These are phyloP conservation scores for Toxicodendron radicans DNA, from an alignment of 345 rosid genomes.

Conservation along the genomic window DNA sequence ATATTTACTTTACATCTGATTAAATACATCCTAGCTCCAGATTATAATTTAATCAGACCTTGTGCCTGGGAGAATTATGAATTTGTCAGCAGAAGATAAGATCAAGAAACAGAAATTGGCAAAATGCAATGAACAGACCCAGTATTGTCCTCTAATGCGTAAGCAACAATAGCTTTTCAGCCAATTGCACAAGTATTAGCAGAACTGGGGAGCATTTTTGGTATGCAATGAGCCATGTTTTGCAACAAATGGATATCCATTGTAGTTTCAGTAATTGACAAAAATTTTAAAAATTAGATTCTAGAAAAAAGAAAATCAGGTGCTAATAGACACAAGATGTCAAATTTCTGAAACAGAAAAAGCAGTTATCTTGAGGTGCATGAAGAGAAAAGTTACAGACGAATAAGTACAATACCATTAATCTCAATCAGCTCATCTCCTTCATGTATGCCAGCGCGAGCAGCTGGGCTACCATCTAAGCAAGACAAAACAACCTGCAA, in stretches of 20 bases:
- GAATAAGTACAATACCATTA: conserved; percentile 53
- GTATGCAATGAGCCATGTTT: not conserved
- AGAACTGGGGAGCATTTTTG: not conserved
- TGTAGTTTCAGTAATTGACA: not conserved
- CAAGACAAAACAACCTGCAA: conserved; percentile 83
- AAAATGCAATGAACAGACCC: not conserved
- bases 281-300: not conserved
- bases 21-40: not conserved
- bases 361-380: not conserved
- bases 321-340: not conserved
- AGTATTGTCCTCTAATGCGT: not conserved
- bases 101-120: not conserved
- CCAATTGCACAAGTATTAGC: not conserved
- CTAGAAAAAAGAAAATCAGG: not conserved
- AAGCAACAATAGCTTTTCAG: not conserved
- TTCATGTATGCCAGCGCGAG: conserved; percentile 78
- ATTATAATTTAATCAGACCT: not conserved
- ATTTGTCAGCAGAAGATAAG: not conserved
- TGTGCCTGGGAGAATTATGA: not conserved
- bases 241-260: not conserved
- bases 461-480: conserved; percentile 83
- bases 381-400: not conserved
- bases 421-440: conserved; percentile 90
- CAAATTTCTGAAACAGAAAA: not conserved
- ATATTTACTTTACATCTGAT: not conserved